Evolutionary conservation across 2,329 filamentous ascomycete genomes (phyloP), one percentile per base, ranked within the genome.

Genomic region (Verticillium nubilum): DNA sequence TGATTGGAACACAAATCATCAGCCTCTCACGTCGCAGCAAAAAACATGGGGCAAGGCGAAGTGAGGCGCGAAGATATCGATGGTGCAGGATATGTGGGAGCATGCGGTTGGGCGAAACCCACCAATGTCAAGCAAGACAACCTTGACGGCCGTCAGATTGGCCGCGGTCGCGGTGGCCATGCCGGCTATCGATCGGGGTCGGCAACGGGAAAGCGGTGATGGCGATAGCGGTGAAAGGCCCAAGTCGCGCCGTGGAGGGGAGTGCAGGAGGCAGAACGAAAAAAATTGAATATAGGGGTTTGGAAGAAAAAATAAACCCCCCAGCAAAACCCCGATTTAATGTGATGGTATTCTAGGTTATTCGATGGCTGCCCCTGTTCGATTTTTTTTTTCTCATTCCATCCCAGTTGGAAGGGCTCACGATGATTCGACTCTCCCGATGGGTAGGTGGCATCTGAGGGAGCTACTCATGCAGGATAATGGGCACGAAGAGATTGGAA

Each of bases 91-190:
- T 29, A 57, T 59, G 56, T 50, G 42, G 47, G 59, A 61, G 42
- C 7, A 23, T n/a, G 42, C 35, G 61, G 62, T 10, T 50, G 19
- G 42, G 42, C 42, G 42, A 19, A 50, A 73, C 78, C 78, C 77
- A 86, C 83, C 83, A 69, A 86, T 85, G 71, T 85, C 82, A 65
- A 86, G 78, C 67, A 86, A 71, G 66, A 84, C 75, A 35, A 80
- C 77, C 67, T 79, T 78, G 58, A 78, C 67, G 33, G 50, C 65
- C 59, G 70, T 66, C 58, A 68, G 60, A 64, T 68, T 66, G 63
- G 67, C 64, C 59, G 72, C 42, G 17, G 19, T 50, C 17, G 42
- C 42, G 29, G 29, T 10, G 9, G 29, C 29, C 29, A 31, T 31
- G 29, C 29, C 29, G 29, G 29, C 9, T 31, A 9, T 50, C 42